A percentile compares a stretch with the other conserved stretches of the same genome.
Evolutionary conservation across 192 early-diverging fungal genomes (phyloP).

Genomic region (Linnemannia schmuckeri): DNA sequence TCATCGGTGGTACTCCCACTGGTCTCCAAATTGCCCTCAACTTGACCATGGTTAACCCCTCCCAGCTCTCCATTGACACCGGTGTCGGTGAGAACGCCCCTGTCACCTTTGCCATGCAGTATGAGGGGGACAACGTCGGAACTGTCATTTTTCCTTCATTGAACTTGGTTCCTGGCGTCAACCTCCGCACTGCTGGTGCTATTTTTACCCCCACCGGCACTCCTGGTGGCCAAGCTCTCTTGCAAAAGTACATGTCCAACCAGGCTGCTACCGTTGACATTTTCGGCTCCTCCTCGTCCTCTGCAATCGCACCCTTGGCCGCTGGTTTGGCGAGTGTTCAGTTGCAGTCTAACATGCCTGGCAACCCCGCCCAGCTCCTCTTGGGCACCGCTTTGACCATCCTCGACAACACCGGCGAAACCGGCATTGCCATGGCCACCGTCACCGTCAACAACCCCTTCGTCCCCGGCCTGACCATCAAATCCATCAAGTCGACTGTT

Average conservation of each 20-base stretch:
- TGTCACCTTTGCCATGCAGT: constrained; percentile 64
- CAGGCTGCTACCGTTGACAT: constrained; percentile 58
- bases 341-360: constrained; percentile 64
- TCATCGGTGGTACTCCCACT: constrained; percentile 62
- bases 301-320: constrained; percentile 60
- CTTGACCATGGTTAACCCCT: constrained; percentile 62
- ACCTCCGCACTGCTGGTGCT: constrained; percentile 59
- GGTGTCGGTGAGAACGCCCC: constrained; percentile 63
- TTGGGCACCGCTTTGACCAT: constrained; percentile 59
- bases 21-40: constrained; percentile 60
- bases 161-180: constrained; percentile 60
- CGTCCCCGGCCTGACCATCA: constrained; percentile 61
- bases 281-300: constrained; percentile 59
- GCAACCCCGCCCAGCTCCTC: constrained; percentile 61
- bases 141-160: constrained; percentile 60
- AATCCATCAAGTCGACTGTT: constrained; percentile 63
- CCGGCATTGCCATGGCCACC: constrained; percentile 59
- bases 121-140: constrained; percentile 60
- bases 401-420: constrained; percentile 57
- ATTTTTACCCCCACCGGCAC: constrained; percentile 63
- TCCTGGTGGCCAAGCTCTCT: constrained; percentile 59
- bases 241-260: constrained; percentile 67
- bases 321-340: constrained; percentile 56
- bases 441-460: constrained; percentile 71
- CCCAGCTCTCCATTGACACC: constrained; percentile 59